Percentiles rank a stretch among this genome's conserved stretches.
phyloP scores from a whole-genome alignment of 495 filamentous ascomycete species.

The Aspergillus homomorphus region DNA sequence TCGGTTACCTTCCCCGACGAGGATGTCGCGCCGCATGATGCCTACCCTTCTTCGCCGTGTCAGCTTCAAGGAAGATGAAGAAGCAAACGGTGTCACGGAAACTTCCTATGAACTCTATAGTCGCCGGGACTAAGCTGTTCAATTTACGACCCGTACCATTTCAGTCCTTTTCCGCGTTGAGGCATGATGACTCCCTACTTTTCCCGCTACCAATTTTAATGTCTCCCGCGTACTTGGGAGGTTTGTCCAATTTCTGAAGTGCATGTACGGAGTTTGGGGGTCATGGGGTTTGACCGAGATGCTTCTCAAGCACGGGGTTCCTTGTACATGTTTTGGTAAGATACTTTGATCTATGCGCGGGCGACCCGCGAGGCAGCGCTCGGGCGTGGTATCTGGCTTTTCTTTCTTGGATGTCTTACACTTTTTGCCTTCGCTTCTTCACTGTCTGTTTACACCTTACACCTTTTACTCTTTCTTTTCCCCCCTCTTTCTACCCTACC shows the following conservation, averaged over 20 bases:
- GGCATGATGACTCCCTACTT: constrained; percentile 19
- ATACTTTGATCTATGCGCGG: constrained; percentile 21
- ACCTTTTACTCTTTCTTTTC: constrained; percentile 10
- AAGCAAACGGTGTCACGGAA: constrained; percentile 33
- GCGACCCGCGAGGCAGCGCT: constrained; percentile 15
- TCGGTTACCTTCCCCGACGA: constrained; percentile 34
- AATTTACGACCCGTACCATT: constrained; percentile 21
- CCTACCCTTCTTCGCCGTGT: constrained; percentile 42
- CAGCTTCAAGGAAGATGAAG: constrained; percentile 48
- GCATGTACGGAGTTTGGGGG: constrained; percentile 28
- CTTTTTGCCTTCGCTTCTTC: constrained; percentile 10
- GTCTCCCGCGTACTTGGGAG: constrained; percentile 1
- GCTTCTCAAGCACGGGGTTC: constrained; percentile 21
- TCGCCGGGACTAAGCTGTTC: constrained; percentile 34
- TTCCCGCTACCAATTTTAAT: constrained; percentile 19
- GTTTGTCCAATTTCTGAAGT: constrained; percentile 14
- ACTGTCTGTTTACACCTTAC: constrained; percentile 13
- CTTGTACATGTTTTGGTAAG: constrained; percentile 27
- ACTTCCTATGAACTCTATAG: constrained; percentile 43
- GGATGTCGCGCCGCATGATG: constrained; percentile 34
- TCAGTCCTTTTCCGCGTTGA: constrained; percentile 12
- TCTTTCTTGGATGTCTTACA: constrained; percentile 19
- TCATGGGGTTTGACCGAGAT: constrained; percentile 14
- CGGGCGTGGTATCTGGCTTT: constrained; percentile 14
- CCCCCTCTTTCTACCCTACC: too few relatives aligned